Evolutionary conservation across 345 rosid genomes (phyloP), one percentile per base, ranked within the genome.

Genomic region (rapeseed (Brassica napus)): DNA sequence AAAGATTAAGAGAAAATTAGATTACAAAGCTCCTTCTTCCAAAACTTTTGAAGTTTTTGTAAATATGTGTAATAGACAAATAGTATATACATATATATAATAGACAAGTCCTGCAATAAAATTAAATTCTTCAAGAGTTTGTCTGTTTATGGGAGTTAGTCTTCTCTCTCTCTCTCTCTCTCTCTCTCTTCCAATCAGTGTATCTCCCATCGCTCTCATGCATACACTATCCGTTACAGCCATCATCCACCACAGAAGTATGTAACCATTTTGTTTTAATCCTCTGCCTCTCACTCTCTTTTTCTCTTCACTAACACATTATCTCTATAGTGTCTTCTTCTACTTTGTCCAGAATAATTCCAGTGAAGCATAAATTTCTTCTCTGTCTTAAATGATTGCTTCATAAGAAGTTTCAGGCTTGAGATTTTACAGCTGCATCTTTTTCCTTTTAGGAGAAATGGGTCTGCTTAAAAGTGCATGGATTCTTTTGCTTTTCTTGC

Each of bases 401-500:
- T 28, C 71, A 26, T 79, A 79, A 61, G 8, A 14, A 32, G 34
- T 68, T 74, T 47, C 62, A 60, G 61, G 10, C 42, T 69, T 59
- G 62, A 68, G 65, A 30, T 37, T 32, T 4, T 4, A 73, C 67
- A 39, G 77, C 64, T 42, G 31, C 71, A 75, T 28, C 6, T 12
- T 24, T 31, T 64, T 4, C 1, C 1, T 63, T 60, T n/a, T 21
- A 8, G 63, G 71, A 73, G 18, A 76, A 70, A 91, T 89, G 92
- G 86, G 72, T 80, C 83, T 77, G 66, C 76, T 66, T 63, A 77
- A 77, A 80, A 66, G 74, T 66, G 71, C 85, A 68, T 79, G 86
- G 84, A 30, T 74, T 68, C 69, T 78, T 82, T 77, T 85, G 26
- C 83, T 83, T 80, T 83, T 57, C 65, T 88, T 75, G 84, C 65